Evolutionary conservation across 2,329 filamentous ascomycete genomes (phyloP), one percentile per base, ranked within the genome.

Genomic region (Pseudogymnoascus sp.): DNA sequence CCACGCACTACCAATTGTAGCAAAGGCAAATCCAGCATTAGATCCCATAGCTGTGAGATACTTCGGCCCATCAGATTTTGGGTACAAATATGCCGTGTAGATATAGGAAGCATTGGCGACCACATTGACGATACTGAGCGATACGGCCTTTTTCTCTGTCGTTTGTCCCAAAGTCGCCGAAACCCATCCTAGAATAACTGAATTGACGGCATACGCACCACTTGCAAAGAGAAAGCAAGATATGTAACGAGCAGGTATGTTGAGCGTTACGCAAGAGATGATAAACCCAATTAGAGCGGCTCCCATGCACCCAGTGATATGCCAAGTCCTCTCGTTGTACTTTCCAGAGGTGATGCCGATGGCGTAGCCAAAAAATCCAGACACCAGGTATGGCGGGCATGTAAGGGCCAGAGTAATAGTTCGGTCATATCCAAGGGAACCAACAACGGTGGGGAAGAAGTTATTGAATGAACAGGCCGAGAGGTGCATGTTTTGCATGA

Each of bases 401-500:
- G 78, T 80, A 3, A 81, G 72, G 1, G 78, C 74, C 7, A 81
- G 71, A 0, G 79, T 80, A 35, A 79, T 73, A 1, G 75, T 79
- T 5, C 67, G 72, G 35, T 69, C 72, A 68, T 78, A 80, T 0
- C 76, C 77, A 39, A 81, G 74, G 1, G 76, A 77, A 38, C 75
- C 69, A 39, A 82, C 76, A 1, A 78, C 76, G 1, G 77, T 76
- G 0, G 76, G 76, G 64, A 79, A 76, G 69, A 76, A 75, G 69
- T 72, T 76, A 66, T 77, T 75, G 71, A 78, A 79, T 1, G 73
- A 74, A 42, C 75, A 76, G 22, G 76, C 76, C 5, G 75, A 74
- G 52, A 79, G 67, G 67, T 78, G 77, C 66, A 77, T 73, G 67
- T 80, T 78, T 65, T 80, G 77, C 67, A 80, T 77, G 64, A 79